Evolutionary conservation across 495 filamentous ascomycete species (phyloP), one percentile per base, ranked within the genome.

Genomic region (Daldinia bambusicola): DNA sequence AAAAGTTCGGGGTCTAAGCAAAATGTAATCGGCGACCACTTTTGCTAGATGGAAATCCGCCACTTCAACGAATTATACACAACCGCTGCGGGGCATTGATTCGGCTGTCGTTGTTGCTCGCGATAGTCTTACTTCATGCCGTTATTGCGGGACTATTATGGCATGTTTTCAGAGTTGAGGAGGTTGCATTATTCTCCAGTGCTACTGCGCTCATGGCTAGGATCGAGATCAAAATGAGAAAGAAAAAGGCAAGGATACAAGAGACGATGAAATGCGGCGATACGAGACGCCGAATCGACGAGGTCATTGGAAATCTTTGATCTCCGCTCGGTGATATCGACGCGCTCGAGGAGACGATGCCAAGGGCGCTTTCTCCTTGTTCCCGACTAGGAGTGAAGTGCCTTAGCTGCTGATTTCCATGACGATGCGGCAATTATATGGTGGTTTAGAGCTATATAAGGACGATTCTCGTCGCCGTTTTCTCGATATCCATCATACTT

Each of bases 11-110:
- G 26, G 9, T 62, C 31, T 9, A 26, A 10, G 52, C 41, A 45
- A 10, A 59, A 48, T 55, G 61, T 70, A 70, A 70, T 70, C 67
- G 67, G 48, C 67, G 67, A 70, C 67, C 61, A 65, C 20, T 9
- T 9, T 53, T 5, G 9, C 16, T 14, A 22, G 30, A 18, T 16
- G 13, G 20, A 30, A 62, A 45, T 10, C 10, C 8, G 55, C 48
- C 12, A 7, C 52, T 45, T 37, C 14, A n/a, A 60, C 32, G 30
- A 50, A 34, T 53, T 48, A 43, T 16, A 53, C 22, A 32, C 43
- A 55, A 55, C 43, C 6, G 38, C 43, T 53, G 61, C 48, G 67
- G 67, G 55, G 61, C 31, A 32, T 16, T 20, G 4, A 6, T 34
- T 31, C 55, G 53, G 22, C 13, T 10, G 16, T 64, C 51, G 40